phyloP scores from a whole-genome alignment of 129 eudicot genomes.

The Kitagawia praeruptora region DNA sequence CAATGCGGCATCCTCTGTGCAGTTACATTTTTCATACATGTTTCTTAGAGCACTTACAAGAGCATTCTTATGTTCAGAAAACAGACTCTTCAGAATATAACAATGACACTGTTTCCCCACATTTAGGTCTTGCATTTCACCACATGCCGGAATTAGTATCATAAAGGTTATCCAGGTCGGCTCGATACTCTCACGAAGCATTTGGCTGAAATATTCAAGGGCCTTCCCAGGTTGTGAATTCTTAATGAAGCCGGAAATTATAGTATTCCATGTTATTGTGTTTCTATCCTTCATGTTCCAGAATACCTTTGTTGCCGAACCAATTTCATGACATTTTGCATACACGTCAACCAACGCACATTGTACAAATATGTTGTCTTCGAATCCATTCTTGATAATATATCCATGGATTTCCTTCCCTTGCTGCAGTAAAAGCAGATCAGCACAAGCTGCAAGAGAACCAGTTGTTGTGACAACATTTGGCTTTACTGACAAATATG shows the following conservation, averaged over 20 bases:
- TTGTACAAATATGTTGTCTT: constrained; percentile 23
- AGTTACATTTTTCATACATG: constrained; percentile 9
- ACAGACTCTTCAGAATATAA: constrained; percentile 5
- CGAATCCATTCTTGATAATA: constrained; percentile 21
- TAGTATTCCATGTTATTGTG: constrained; percentile 30
- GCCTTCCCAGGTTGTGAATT: constrained; percentile 15
- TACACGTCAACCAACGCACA: constrained; percentile 37
- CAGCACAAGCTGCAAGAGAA: constrained; percentile 38
- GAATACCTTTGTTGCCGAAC: constrained; percentile 23
- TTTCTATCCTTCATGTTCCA: constrained; percentile 18
- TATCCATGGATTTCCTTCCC: constrained; percentile 37
- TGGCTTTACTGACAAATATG: constrained; percentile 6
- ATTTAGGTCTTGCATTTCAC: constrained; percentile 1
- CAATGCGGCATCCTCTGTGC: not conserved
- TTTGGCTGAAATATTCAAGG: constrained; percentile 6
- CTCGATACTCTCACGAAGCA: constrained; percentile 17
- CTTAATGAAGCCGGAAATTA: constrained; percentile 18
- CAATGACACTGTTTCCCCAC: constrained; percentile 1
- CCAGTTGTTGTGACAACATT: constrained; percentile 22
- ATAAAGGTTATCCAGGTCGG: constrained; percentile 19
- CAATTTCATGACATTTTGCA: constrained; percentile 25
- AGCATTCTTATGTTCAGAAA: constrained; percentile 3
- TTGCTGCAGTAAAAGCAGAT: constrained; percentile 17
- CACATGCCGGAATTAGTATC: constrained; percentile 14
- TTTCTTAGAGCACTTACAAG: not conserved